Evolutionary conservation across 2,329 filamentous ascomycete species (phyloP).

Genomic region (Teratosphaeriaceae sp.): DNA sequence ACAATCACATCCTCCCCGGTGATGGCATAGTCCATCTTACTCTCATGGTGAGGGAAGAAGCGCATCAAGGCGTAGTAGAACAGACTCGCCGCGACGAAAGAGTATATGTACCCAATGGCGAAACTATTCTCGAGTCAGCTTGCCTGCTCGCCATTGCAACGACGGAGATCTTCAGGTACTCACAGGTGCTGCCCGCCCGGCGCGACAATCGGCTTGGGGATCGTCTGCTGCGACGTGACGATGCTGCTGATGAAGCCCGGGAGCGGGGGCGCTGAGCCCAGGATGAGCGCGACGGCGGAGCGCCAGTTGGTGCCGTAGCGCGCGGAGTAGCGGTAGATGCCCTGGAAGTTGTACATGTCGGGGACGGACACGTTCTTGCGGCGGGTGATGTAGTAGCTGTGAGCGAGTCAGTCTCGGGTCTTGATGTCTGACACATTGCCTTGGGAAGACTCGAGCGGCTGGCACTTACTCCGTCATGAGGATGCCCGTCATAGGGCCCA

Average conservation of each 20-base stretch:
- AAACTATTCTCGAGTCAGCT: constrained; percentile 14
- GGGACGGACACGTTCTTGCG: constrained; percentile 42
- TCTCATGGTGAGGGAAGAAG: constrained; percentile 58
- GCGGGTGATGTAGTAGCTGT: constrained; percentile 49
- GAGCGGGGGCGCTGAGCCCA: constrained; percentile 50
- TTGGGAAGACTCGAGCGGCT: no score
- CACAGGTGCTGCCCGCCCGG: constrained; percentile 50
- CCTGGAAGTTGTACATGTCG: constrained; percentile 45
- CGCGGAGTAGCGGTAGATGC: constrained; percentile 45
- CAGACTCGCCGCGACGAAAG: constrained; percentile 28
- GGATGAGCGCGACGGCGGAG: constrained; percentile 49
- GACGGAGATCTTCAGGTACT: background rate
- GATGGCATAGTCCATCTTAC: constrained; percentile 73
- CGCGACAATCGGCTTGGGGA: constrained; percentile 30
- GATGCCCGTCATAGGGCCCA: constrained; percentile 57
- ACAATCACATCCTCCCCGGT: constrained; percentile 54
- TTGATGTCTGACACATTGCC: background rate
- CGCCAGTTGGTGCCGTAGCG: constrained; percentile 48
- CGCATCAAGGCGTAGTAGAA: constrained; percentile 31
- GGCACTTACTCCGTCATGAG: constrained; percentile 43
- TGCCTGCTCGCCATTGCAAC: background rate
- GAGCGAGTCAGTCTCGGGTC: background rate
- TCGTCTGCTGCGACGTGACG: constrained; percentile 21
- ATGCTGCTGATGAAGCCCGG: constrained; percentile 47
- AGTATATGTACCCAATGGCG: constrained; percentile 33